A percentile compares a stretch with the other conserved stretches of the same genome.
Conservation (phyloP, 1,139 yeast species). For the Taphrina betulina region DNA sequence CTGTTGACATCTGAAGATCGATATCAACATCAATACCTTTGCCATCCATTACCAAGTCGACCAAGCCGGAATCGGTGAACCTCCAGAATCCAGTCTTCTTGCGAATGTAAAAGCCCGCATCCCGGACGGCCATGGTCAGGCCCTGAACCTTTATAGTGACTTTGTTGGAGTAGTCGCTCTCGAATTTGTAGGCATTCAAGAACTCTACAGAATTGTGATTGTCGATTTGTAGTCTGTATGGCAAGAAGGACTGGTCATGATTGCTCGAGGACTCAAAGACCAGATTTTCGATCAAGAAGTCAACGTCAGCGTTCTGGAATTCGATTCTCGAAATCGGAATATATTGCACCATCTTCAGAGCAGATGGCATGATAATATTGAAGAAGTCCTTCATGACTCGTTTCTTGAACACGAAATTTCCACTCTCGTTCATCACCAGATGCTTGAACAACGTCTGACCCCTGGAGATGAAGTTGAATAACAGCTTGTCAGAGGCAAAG, state of each 20-base stretch:
- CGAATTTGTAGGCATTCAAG: conserved; percentile 31
- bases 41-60: conserved; percentile 33
- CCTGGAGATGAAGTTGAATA: conserved; percentile 2
- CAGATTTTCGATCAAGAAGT: conserved; percentile 29
- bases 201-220: conserved; percentile 26
- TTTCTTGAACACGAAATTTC: conserved; percentile 30
- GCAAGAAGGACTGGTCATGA: conserved; percentile 32
- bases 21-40: conserved; percentile 30
- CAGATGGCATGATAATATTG: conserved; percentile 29
- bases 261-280: conserved; percentile 27
- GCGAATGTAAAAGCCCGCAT: conserved; percentile 30
- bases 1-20: conserved; percentile 25
- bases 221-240: conserved; percentile 27
- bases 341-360: conserved; percentile 26
- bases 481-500: conserved; percentile 14
- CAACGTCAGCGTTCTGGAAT: conserved; percentile 28
- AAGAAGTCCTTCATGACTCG: conserved; percentile 31
- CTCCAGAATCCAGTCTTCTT: conserved; percentile 33
- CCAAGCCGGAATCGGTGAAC: conserved; percentile 30
- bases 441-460: conserved; percentile 18
- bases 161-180: conserved; percentile 21
- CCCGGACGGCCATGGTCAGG: conserved; percentile 24
- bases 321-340: conserved; percentile 32
- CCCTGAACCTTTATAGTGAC: conserved; percentile 21
- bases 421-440: conserved; percentile 22